Conservation (phyloP, 106 monocot genomes). For the Allium fistulosum region DNA sequence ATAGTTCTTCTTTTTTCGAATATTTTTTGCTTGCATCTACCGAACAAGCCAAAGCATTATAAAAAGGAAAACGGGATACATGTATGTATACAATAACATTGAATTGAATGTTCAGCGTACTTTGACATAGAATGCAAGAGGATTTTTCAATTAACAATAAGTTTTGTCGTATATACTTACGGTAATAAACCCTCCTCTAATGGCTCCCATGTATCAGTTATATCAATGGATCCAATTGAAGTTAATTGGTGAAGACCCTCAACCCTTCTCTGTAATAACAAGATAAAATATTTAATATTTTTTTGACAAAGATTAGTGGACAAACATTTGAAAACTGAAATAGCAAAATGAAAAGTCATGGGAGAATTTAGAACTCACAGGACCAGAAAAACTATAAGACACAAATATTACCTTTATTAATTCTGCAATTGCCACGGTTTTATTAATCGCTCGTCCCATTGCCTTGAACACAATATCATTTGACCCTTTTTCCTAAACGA, state of each 20-base stretch:
- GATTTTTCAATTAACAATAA: neutral
- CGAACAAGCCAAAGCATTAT: neutral
- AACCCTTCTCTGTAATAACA: slow-evolving; percentile 54
- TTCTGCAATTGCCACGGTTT: slow-evolving; percentile 34
- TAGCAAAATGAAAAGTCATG: too few relatives aligned
- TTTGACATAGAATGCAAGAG: neutral
- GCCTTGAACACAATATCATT: slow-evolving; percentile 38
- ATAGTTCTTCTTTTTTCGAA: too few relatives aligned
- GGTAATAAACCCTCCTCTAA: slow-evolving; percentile 89
- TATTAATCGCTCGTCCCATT: slow-evolving; percentile 53
- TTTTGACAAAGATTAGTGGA: too few relatives aligned
- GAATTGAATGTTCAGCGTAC: too few relatives aligned
- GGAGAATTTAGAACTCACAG: too few relatives aligned
- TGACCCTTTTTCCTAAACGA: slow-evolving; percentile 27
- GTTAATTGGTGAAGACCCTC: slow-evolving; percentile 75
- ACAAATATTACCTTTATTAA: slow-evolving; percentile 28
- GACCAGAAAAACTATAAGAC: too few relatives aligned
- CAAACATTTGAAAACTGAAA: too few relatives aligned
- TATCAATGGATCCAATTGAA: slow-evolving; percentile 60
- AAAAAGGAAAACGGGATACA: too few relatives aligned
- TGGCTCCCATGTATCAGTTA: slow-evolving; percentile 94
- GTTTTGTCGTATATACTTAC: slow-evolving; percentile 26
- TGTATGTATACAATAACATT: too few relatives aligned
- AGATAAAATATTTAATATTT: neutral
- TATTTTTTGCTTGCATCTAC: neutral